Evolutionary conservation across 495 filamentous ascomycete species (phyloP).

Genomic region (Neurospora sp.): DNA sequence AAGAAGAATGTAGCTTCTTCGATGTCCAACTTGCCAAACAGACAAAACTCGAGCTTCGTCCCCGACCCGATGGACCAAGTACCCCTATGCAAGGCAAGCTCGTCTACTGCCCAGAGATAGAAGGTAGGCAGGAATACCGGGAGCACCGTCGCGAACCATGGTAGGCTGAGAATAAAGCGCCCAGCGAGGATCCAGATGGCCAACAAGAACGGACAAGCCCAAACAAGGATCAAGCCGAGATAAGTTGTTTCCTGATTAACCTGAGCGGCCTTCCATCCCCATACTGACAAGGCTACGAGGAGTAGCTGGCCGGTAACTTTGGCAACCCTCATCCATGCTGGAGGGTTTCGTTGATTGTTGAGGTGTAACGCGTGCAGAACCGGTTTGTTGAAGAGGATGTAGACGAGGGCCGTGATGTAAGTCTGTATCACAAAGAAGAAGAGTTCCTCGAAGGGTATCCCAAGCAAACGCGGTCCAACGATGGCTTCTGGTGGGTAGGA

Average conservation of each 20-base stretch:
- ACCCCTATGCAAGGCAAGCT: conserved; percentile 46
- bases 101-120: conserved; percentile 59
- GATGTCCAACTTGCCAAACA: conserved; percentile 54
- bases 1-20: conserved; percentile 65
- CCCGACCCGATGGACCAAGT: conserved; percentile 55
- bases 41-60: conserved; percentile 47
- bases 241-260: conserved; percentile 32
- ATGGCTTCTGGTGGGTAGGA: conserved; percentile 54
- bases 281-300: conserved; percentile 25
- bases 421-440: conserved; percentile 73
- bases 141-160: conserved; percentile 36
- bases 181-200: conserved; percentile 52
- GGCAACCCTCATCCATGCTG: conserved; percentile 7
- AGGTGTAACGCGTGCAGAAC: conserved; percentile 49
- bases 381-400: conserved; percentile 52
- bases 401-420: conserved; percentile 56
- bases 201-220: conserved; percentile 53
- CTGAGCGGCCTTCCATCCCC: conserved; percentile 9
- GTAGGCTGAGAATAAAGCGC: conserved; percentile 47
- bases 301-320: conserved; percentile 32
- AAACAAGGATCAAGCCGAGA: conserved; percentile 54
- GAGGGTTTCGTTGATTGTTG: conserved; percentile 7
- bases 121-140: conserved; percentile 53
- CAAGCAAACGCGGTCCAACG: conserved; percentile 44
- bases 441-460: conserved; percentile 55